A percentile compares a stretch with the other conserved stretches of the same genome.
Evolutionary conservation across 2,329 filamentous ascomycete genomes (phyloP).

Genomic region (Clonostachys rhizophaga): DNA sequence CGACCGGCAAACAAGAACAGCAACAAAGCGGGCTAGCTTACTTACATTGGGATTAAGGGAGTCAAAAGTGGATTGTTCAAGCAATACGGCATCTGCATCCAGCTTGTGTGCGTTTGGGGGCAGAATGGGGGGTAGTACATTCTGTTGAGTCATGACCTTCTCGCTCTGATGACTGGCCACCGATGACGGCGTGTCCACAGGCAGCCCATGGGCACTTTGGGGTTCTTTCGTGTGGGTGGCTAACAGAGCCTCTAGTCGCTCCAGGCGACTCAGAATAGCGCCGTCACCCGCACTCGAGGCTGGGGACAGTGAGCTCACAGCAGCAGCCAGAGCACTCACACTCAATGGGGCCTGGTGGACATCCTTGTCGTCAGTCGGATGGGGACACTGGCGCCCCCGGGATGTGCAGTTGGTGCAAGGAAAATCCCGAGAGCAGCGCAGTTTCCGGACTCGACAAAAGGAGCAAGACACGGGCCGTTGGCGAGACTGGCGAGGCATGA

Average conservation of each 20-base stretch:
- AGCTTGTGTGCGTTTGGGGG: no score
- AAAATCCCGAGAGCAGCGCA: conserved; percentile 14
- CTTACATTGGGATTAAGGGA: no score
- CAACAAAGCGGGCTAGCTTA: not conserved
- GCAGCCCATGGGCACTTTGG: not conserved
- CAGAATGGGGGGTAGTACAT: no score
- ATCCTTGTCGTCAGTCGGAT: no score
- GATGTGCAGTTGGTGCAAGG: conserved; percentile 18
- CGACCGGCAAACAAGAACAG: not conserved
- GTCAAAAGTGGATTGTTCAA: no score
- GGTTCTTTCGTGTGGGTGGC: not conserved
- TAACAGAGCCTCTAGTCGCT: no score
- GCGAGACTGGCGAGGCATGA: not conserved
- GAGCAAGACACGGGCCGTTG: conserved; percentile 9
- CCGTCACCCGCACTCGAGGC: not conserved
- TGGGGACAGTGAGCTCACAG: not conserved
- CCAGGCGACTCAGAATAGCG: not conserved
- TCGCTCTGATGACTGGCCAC: no score
- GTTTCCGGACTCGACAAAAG: conserved; percentile 16
- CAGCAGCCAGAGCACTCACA: no score
- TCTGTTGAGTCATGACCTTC: no score
- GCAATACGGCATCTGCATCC: no score
- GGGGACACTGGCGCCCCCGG: not conserved
- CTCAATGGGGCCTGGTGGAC: conserved; percentile 3
- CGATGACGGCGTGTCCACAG: no score